Percentiles rank a stretch among this genome's conserved stretches.
phyloP scores from a whole-genome alignment of 495 filamentous ascomycete species.

The Talaromyces liani region DNA sequence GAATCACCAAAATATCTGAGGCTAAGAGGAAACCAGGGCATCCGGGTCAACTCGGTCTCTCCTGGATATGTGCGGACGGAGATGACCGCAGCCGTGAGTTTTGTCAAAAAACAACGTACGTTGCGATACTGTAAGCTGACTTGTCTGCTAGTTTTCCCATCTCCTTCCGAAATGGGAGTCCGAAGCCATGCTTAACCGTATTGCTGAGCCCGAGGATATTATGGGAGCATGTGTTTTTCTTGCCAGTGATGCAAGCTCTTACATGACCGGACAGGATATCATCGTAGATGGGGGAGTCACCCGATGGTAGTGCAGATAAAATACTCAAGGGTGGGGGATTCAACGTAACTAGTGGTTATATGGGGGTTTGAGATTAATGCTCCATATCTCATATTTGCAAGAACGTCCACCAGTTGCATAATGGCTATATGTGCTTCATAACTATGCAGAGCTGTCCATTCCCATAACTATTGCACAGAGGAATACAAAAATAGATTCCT shows the following conservation, averaged over 20 bases:
- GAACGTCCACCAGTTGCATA: neutral
- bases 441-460: neutral
- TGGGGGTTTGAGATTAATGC: neutral
- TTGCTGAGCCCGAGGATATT: constrained; percentile 72
- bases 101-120: constrained; percentile 21
- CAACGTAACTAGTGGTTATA: neutral
- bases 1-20: neutral
- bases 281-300: constrained; percentile 38
- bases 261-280: constrained; percentile 77
- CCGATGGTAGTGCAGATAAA: constrained; percentile 16
- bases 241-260: constrained; percentile 66
- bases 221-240: constrained; percentile 78
- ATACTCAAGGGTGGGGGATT: constrained; percentile 18
- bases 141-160: constrained; percentile 64
- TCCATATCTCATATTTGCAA: neutral
- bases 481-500: neutral
- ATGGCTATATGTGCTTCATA: neutral
- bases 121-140: constrained; percentile 34
- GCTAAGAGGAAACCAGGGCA: constrained; percentile 16
- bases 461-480: neutral
- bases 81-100: constrained; percentile 41
- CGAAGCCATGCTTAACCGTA: constrained; percentile 63
- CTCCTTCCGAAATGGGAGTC: constrained; percentile 62
- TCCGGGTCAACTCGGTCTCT: constrained; percentile 38
- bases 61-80: constrained; percentile 42